Evolutionary conservation across 1,139 yeast species (phyloP).

Genomic region (Lodderomyces jiufengensis): DNA sequence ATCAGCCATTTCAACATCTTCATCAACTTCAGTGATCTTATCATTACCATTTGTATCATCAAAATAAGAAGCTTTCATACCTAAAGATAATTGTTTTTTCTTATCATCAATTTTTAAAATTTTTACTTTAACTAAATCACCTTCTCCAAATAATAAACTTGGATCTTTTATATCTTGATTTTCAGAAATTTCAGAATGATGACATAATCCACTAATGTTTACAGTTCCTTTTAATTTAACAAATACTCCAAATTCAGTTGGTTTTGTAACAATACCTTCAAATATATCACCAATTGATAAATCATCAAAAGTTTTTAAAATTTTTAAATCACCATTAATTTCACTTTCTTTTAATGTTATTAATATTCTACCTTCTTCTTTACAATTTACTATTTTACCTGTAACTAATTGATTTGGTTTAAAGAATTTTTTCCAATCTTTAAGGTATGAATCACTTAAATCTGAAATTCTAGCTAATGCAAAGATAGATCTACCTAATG

Average conservation of each 20-base stretch:
- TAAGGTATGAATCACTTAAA: constrained; percentile 73
- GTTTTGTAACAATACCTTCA: constrained; percentile 78
- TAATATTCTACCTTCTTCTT: constrained; percentile 61
- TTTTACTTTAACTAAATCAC: constrained; percentile 86
- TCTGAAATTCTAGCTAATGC: constrained; percentile 84
- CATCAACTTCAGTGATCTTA: constrained; percentile 31
- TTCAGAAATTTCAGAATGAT: constrained; percentile 82
- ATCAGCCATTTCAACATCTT: constrained; percentile 26
- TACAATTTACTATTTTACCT: constrained; percentile 68
- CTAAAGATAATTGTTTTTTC: constrained; percentile 77
- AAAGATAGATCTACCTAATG: constrained; percentile 66
- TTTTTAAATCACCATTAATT: constrained; percentile 62
- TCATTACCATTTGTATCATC: constrained; percentile 38
- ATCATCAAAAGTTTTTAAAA: constrained; percentile 59
- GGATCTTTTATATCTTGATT: constrained; percentile 45
- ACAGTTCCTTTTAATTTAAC: constrained; percentile 73
- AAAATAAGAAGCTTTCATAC: constrained; percentile 93
- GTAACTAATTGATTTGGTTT: constrained; percentile 68
- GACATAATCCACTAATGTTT: constrained; percentile 83
- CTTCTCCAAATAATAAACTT: constrained; percentile 68
- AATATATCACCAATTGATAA: constrained; percentile 64
- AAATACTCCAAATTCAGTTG: constrained; percentile 89
- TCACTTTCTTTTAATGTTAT: constrained; percentile 82
- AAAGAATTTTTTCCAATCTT: constrained; percentile 84
- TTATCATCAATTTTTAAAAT: constrained; percentile 58